Base-by-base conservation (phyloP, 441 rosid genomes). In the Syzygium syzygioides region DNA sequence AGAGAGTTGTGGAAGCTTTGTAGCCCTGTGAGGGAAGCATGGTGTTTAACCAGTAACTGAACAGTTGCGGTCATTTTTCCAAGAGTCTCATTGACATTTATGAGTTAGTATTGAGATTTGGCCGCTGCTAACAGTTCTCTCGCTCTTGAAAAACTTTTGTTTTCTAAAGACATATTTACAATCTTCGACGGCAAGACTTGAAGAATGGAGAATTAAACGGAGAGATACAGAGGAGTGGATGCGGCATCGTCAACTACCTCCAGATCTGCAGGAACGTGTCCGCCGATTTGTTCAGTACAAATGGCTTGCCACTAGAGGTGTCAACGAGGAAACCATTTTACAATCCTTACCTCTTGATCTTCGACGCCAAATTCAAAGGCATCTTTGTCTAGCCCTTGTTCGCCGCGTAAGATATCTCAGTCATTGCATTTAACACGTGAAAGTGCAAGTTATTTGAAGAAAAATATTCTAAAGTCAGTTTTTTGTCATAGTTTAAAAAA, bases 181-280 rank as follows among this genome's bases (percentile, higher is more conserved):
- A 97, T 96, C 98, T 30, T 93, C 97, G 48, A 91, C 96, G 54
- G 96, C 96, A 41, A 96, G 98, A 92, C 86, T 95, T 62, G 98
- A 97, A 85, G 99, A 97, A 88, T 97, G 99, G 97, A 96, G 98
- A 89, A 92, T 95, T 14, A 92, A 92, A 80, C 89, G 98, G 91
- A 94, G 95, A 91, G 99, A 97, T 88, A 96, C 99, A 23, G 99
- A 97, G 91, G 98, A 97, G 91, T 97, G 99, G 99, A 97, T 97
- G 98, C 94, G 97, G 90, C 99, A 96, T 88, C 95, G 99, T 8
- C 98, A 94, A 60, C 91, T 97, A 89, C 99, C 99, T 50, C 91
- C 89, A 9, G 96, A 95, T 80, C 89, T 96, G 89, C 97, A 95
- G 89, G 97, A 94, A 59, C 95, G 98, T n/a, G 97, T 96, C 30